Evolutionary conservation across 768 basidiomycete species (phyloP).

Genomic region (Hemileccinum impolitum): DNA sequence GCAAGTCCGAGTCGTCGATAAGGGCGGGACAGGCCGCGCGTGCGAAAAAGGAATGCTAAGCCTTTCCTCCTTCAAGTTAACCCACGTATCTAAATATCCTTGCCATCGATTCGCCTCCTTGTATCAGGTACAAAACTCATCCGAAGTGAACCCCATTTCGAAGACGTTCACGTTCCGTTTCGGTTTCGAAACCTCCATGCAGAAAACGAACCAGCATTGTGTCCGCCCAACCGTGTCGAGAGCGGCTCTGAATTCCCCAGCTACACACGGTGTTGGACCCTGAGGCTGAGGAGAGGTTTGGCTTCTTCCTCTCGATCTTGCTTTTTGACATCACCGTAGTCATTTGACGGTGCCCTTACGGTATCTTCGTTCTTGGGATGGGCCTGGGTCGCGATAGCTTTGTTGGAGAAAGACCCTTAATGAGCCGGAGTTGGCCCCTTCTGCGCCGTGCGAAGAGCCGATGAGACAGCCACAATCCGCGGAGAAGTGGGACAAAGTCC

Average conservation of each 20-base stretch:
- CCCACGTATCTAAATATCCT: too few relatives aligned
- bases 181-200: conserved; percentile 77
- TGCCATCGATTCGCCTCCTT: conserved; percentile 58
- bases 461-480: conserved; percentile 55
- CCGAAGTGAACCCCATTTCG: conserved; percentile 81
- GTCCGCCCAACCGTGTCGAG: conserved; percentile 80
- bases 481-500: conserved; percentile 86
- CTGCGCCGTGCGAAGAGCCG: conserved; percentile 42
- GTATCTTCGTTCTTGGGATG: conserved; percentile 94
- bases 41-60: too few relatives aligned
- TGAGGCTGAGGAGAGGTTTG: conserved; percentile 28
- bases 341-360: conserved; percentile 69
- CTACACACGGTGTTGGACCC: conserved; percentile 64
- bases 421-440: conserved; percentile 83
- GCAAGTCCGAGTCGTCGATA: too few relatives aligned
- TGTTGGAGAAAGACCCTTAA: conserved; percentile 81
- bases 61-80: too few relatives aligned
- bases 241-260: conserved; percentile 84
- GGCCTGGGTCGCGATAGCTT: conserved; percentile 87
- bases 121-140: conserved; percentile 87
- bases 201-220: conserved; percentile 88
- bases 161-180: conserved; percentile 65
- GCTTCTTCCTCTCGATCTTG: conserved; percentile 51
- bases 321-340: conserved; percentile 34
- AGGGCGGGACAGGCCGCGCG: too few relatives aligned